phyloP scores from a whole-genome alignment of 1,139 yeast genomes.

The Nakaseomyces bracarensis region DNA sequence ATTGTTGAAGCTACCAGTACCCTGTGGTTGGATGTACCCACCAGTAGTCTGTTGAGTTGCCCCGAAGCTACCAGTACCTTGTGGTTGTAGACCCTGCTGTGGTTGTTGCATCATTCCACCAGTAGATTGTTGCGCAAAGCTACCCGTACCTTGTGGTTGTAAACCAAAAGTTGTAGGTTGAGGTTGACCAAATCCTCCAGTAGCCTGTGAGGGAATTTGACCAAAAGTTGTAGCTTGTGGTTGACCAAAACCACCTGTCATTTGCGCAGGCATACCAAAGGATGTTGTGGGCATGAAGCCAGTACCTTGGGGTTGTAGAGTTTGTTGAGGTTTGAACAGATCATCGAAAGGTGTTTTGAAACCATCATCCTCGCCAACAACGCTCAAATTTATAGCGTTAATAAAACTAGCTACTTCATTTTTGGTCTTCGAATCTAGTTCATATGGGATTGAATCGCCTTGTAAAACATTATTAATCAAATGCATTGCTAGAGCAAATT shows the following conservation, averaged over 20 bases:
- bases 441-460: slow-evolving; percentile 69
- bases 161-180: slow-evolving; percentile 8
- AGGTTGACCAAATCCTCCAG: slow-evolving; percentile 9
- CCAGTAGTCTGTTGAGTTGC: slow-evolving; percentile 19
- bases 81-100: neutral
- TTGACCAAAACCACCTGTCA: slow-evolving; percentile 32
- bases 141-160: slow-evolving; percentile 6
- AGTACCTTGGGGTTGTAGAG: slow-evolving; percentile 33
- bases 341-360: slow-evolving; percentile 32
- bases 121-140: slow-evolving; percentile 1
- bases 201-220: slow-evolving; percentile 34
- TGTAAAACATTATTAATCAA: slow-evolving; percentile 70
- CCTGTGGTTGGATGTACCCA: slow-evolving; percentile 11
- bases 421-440: slow-evolving; percentile 60
- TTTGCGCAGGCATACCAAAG: slow-evolving; percentile 20
- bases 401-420: slow-evolving; percentile 84
- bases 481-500: slow-evolving; percentile 88
- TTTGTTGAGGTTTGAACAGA: slow-evolving; percentile 19
- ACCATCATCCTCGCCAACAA: slow-evolving; percentile 49
- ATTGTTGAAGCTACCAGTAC: slow-evolving; percentile 8
- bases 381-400: slow-evolving; percentile 74
- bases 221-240: slow-evolving; percentile 9
- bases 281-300: slow-evolving; percentile 30
- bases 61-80: slow-evolving; percentile 16
- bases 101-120: slow-evolving; percentile 7